These are phyloP conservation scores for Amylocystis lapponica DNA, from an alignment of 768 basidiomycete genomes.

Conservation along the genomic window DNA sequence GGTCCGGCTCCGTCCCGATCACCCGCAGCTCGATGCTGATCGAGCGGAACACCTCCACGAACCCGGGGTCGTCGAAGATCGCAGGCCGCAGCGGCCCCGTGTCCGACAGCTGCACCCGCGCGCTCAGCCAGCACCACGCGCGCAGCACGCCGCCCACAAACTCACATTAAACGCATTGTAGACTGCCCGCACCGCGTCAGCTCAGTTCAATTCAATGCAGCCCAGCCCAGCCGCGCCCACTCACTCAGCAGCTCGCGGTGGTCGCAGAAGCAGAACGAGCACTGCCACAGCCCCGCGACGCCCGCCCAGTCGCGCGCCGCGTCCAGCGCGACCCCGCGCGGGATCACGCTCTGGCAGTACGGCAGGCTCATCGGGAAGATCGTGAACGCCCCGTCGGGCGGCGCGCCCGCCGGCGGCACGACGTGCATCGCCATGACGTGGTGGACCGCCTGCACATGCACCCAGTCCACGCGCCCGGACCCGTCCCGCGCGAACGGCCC, in stretches of 20 bases:
- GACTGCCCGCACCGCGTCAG: conserved; percentile 15
- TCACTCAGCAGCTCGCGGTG: conserved; percentile 59
- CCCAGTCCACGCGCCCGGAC: conserved; percentile 49
- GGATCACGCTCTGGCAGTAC: conserved; percentile 47
- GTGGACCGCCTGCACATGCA: conserved; percentile 48
- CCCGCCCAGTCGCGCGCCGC: conserved; percentile 51
- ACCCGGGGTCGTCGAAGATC: conserved; percentile 45
- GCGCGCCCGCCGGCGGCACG: conserved; percentile 27
- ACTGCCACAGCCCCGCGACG: conserved; percentile 52
- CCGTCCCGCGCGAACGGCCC: conserved; percentile 51
- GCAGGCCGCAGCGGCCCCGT: conserved; percentile 33
- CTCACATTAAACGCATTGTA: conserved; percentile 40
- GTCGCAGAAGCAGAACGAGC: conserved; percentile 65
- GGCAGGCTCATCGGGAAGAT: conserved; percentile 47
- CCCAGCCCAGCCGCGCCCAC: conserved; percentile 18
- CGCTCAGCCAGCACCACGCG: too few species aligned
- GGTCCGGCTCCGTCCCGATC: conserved; percentile 36
- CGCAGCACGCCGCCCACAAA: too few species aligned
- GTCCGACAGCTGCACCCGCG: conserved; percentile 27
- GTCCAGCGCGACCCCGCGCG: conserved; percentile 31
- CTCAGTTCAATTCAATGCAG: neutral
- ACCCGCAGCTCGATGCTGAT: conserved; percentile 43
- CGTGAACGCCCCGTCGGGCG: conserved; percentile 8
- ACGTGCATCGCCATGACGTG: conserved; percentile 52
- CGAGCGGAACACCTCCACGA: conserved; percentile 47